These are phyloP conservation scores for Crucihimalaya himalaica DNA, from an alignment of 345 rosid species.

Conservation along the genomic window DNA sequence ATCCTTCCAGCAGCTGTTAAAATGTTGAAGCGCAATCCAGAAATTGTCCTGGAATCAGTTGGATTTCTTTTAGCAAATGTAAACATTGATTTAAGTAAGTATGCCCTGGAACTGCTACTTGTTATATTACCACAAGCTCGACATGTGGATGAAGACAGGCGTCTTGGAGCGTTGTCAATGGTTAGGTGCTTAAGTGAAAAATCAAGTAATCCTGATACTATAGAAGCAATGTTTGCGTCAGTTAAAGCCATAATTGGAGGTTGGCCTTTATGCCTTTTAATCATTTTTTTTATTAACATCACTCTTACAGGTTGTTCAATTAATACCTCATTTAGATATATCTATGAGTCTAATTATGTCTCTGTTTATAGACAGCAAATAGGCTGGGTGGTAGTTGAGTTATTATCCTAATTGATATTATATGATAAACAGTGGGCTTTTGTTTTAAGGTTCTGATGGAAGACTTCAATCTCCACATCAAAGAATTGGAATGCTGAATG, in stretches of 20 bases:
- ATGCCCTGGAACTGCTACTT: constrained; percentile 74
- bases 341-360: neutral
- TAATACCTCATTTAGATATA: neutral
- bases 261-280: constrained; percentile 37
- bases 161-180: constrained; percentile 66
- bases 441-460: constrained; percentile 84
- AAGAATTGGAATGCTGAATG: constrained; percentile 84
- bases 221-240: constrained; percentile 76
- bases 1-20: constrained; percentile 83
- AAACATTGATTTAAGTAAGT: constrained; percentile 86
- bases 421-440: constrained; percentile 11
- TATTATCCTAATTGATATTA: constrained; percentile 5
- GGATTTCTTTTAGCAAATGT: constrained; percentile 64
- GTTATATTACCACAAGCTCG: constrained; percentile 80
- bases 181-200: constrained; percentile 69
- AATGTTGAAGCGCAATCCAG: constrained; percentile 98
- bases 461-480: constrained; percentile 88
- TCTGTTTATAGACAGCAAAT: neutral
- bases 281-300: neutral
- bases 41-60: constrained; percentile 82
- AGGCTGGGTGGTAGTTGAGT: constrained; percentile 6
- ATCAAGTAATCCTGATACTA: constrained; percentile 92
- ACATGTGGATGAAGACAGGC: constrained; percentile 85
- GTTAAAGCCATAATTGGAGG: constrained; percentile 90
- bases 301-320: neutral